These are phyloP conservation scores for Podaxis pistillaris DNA, from an alignment of 768 basidiomycete species.

Conservation along the genomic window DNA sequence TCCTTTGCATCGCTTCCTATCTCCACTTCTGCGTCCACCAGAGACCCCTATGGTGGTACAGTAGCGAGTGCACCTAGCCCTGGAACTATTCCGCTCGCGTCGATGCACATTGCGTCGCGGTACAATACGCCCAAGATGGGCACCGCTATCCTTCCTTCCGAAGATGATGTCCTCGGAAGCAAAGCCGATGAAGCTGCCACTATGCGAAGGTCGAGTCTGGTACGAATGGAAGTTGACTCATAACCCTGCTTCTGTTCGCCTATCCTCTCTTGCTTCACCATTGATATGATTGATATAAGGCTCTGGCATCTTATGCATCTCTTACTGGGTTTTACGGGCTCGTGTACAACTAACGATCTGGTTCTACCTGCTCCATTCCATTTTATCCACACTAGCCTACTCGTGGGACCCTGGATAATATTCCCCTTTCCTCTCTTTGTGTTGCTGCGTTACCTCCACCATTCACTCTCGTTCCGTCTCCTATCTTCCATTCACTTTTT, in stretches of 20 bases:
- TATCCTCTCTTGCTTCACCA: background rate
- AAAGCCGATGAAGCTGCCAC: background rate
- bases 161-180: constrained; percentile 15
- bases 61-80: constrained; percentile 24
- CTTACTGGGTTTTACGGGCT: background rate
- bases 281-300: background rate
- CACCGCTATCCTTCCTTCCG: constrained; percentile 21
- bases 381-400: background rate
- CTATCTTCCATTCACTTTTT: background rate
- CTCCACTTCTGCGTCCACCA: background rate
- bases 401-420: background rate
- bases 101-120: constrained; percentile 29
- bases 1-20: constrained; percentile 21
- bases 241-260: background rate
- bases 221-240: constrained; percentile 8
- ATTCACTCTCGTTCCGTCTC: background rate
- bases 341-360: background rate
- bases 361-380: background rate
- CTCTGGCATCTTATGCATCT: background rate
- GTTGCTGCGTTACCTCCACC: background rate
- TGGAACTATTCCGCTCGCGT: constrained; percentile 24
- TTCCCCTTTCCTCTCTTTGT: background rate
- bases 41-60: constrained; percentile 9
- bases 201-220: background rate
- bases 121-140: constrained; percentile 26